A percentile compares a stretch with the other conserved stretches of the same genome.
These are phyloP conservation scores for Dalbergia cochinchinensis DNA, from an alignment of 306 rosid species.

Conservation along the genomic window DNA sequence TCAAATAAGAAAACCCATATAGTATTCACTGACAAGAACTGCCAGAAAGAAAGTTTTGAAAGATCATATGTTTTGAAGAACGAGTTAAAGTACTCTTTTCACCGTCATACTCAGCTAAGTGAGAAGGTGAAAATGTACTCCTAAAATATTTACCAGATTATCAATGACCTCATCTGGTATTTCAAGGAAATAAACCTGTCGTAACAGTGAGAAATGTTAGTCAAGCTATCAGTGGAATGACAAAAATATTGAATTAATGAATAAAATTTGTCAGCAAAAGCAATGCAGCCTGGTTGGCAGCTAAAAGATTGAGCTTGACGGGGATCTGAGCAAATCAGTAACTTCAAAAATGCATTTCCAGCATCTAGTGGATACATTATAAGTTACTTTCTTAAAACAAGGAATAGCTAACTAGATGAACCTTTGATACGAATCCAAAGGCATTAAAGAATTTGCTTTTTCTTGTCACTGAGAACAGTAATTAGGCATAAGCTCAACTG, in stretches of 20 bases:
- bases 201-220: conserved; percentile 42
- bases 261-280: conserved; percentile 26
- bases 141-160: conserved; percentile 64
- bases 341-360: conserved; percentile 23
- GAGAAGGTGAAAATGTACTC: conserved; percentile 64
- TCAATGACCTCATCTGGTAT: conserved; percentile 87
- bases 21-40: conserved; percentile 50
- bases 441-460: neutral
- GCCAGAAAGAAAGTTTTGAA: conserved; percentile 40
- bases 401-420: neutral
- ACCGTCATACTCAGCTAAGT: conserved; percentile 56
- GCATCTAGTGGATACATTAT: conserved; percentile 10
- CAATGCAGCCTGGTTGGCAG: neutral
- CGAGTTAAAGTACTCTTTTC: conserved; percentile 60
- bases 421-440: conserved; percentile 5
- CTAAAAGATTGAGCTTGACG: conserved; percentile 5
- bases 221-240: conserved; percentile 17
- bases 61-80: conserved; percentile 52
- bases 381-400: neutral
- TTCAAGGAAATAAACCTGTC: conserved; percentile 87
- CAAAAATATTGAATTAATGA: conserved; percentile 13
- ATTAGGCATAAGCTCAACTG: neutral
- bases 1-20: conserved; percentile 58
- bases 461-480: conserved; percentile 12
- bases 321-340: conserved; percentile 36